Evolutionary conservation across 768 basidiomycete genomes (phyloP), one percentile per base, ranked within the genome.

Genomic region (Kwoniella heveanensis): DNA sequence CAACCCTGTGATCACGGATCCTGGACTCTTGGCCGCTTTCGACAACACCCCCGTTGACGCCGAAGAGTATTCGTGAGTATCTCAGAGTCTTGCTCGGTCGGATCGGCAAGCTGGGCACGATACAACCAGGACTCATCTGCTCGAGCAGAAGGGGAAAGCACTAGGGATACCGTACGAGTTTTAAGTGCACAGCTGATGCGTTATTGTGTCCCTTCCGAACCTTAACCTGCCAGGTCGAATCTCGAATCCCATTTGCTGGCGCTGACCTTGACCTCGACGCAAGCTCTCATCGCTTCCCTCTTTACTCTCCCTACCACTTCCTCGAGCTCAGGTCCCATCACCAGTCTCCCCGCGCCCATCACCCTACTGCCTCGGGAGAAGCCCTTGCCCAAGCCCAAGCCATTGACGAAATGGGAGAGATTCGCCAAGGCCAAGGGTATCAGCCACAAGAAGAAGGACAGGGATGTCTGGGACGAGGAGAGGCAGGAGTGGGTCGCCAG

Each of bases 391-490:
- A 94, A 92, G 73, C 89, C 90, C 1, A 96, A 95, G 81, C 88
- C 89, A 9, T 87, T 85, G 32, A 98, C 95, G 7, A 98, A 96
- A 80, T 99, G 96, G 96, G 91, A 98, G 82, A 84, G 86, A 60
- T 99, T 98, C 74, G 95, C 95, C 4, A 87, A 88, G 51, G 88
- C 90, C 37, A 97, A 96, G 82, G 96, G 96, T 37, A 98, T 98
- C 73, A 86, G 87, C 73, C 87, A 96, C 73, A 86, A 82, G 74
- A 85, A 82, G 52, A 86, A 86, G 49, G 91, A 95, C 13, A 89
- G 85, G 82, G 87, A 88, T 71, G 85, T 87, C 4, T 98, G 91
- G 90, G 93, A 98, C 79, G 94, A 98, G 72, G 93, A 95, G 79
- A 86, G 85, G 76, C 92, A 96, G 79, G 90, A 89, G 19, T 98